These are phyloP conservation scores for Mucor mucedo DNA, from an alignment of 371 early-diverging fungal species.

Conservation along the genomic window DNA sequence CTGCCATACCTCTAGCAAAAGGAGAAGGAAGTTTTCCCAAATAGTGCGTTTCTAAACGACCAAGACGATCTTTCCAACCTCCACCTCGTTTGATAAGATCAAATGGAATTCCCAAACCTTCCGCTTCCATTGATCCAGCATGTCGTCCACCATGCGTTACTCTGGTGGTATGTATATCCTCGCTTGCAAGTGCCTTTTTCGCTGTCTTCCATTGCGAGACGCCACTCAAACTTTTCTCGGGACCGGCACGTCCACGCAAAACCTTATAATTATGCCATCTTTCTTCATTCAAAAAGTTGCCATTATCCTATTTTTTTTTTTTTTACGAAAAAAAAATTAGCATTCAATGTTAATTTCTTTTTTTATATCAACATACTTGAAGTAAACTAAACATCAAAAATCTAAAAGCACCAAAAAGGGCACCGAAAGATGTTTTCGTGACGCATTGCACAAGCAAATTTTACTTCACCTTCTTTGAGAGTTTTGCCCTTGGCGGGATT, in stretches of 20 bases:
- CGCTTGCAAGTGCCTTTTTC: slow-evolving; percentile 5
- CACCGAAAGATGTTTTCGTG: slow-evolving; percentile 7
- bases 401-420: slow-evolving; percentile 17
- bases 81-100: neutral
- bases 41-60: slow-evolving; percentile 8
- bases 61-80: slow-evolving; percentile 11
- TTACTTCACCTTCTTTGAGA: too few relatives aligned
- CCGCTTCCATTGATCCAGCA: slow-evolving; percentile 8
- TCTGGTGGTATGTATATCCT: neutral
- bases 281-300: neutral
- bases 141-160: neutral
- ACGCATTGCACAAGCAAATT: neutral
- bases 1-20: slow-evolving; percentile 12
- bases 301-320: too few relatives aligned
- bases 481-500: too few relatives aligned
- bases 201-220: too few relatives aligned
- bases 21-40: neutral
- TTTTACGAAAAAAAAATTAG: neutral
- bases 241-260: neutral
- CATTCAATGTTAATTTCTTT: neutral
- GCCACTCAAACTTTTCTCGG: too few relatives aligned
- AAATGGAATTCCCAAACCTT: neutral
- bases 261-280: too few relatives aligned
- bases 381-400: slow-evolving; percentile 8
- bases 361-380: neutral